Conservation (phyloP, 139 green algal genomes). For the Coelastrella sp. region DNA sequence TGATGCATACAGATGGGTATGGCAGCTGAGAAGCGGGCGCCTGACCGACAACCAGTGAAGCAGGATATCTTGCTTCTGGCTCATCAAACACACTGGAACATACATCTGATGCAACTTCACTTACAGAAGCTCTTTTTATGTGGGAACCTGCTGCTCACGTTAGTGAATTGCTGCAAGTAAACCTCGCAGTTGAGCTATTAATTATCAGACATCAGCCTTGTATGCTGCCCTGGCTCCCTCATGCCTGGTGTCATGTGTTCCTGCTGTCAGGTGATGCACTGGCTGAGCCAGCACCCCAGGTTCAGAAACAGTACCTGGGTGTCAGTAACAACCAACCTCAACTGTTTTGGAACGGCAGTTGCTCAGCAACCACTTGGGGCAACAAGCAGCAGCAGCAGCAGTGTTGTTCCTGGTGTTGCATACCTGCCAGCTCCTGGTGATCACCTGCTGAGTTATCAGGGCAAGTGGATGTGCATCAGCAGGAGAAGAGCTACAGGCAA, state of each 20-base stretch:
- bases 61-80: no score
- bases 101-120: no score
- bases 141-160: no score
- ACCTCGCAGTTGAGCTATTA: no score
- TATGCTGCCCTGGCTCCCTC: background rate
- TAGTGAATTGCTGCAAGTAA: no score
- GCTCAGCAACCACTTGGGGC: conserved; percentile 26
- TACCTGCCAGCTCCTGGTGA: conserved; percentile 54
- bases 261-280: conserved; percentile 10
- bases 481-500: conserved; percentile 46
- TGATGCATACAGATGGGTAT: conserved; percentile 55
- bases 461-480: conserved; percentile 45
- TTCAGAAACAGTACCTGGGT: conserved; percentile 32
- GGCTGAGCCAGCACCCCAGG: conserved; percentile 34
- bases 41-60: no score
- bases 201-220: no score
- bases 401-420: background rate
- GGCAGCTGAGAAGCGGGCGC: no score
- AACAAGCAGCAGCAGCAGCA: background rate
- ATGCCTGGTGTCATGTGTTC: background rate
- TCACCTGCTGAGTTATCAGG: conserved; percentile 47
- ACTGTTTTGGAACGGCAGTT: conserved; percentile 33
- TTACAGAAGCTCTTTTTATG: no score
- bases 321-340: conserved; percentile 51
- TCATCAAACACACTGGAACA: no score